Evolutionary conservation across 1,139 yeast species (phyloP), one percentile per base, ranked within the genome.

Genomic region (Kurtzmaniella natalensis): DNA sequence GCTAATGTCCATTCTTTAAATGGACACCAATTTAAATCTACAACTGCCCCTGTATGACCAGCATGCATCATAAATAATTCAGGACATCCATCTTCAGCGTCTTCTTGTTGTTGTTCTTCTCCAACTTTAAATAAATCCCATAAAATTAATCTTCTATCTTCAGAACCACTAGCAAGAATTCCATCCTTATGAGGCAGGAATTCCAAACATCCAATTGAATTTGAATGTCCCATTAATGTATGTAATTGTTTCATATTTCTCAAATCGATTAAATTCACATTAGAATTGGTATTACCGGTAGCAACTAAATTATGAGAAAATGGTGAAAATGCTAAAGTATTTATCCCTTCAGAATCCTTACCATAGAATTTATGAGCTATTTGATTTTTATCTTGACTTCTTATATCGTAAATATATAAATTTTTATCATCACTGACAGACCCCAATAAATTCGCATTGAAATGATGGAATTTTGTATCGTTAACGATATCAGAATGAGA

Each of bases 11-110:
- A 83, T 11, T 83, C 83, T 37, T 76, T 70, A 46, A 69, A 75
- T 3, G 81, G 78, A 48, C 81, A 81, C 71, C 86, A 79, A 30
- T 78, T 71, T 45, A 83, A 66, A 52, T 84, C 94, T 23, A 80
- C 78, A 8, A 84, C 81, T 1, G 81, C 71, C 9, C 87, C 82
- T 9, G 86, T 81, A 50, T 83, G 94, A 13, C 94, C 94, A 24
- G 92, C 94, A 48, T 84, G 94, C 79, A 84, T 81, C 88, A 83
- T 81, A 47, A 83, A 68, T 25, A 83, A 57, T 50, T 84, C 94
- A 5, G 92, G 88, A 30, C 83, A 81, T 30, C 92, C 94, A 49
- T 84, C 94, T 40, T 76, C 81, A 25, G 81, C 84, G 42, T 82
- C 82, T 50, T 83, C 94, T 41, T 77, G 85, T n/a, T 65, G 67